Evolutionary conservation across 2,329 filamentous ascomycete species (phyloP).

Genomic region (Venturia carpophila): DNA sequence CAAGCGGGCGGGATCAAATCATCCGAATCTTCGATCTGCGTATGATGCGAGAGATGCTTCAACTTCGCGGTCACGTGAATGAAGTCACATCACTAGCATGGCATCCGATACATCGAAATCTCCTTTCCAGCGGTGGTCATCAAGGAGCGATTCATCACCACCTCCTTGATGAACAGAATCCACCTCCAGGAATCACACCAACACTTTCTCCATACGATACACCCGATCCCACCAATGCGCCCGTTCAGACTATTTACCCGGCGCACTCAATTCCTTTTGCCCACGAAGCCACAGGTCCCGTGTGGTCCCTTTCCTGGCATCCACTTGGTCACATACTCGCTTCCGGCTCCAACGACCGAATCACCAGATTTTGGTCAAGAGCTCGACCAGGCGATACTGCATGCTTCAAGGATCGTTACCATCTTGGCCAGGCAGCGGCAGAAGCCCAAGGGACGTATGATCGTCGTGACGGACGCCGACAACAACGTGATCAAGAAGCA

Average conservation of each 20-base stretch:
- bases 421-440: conserved; percentile 87
- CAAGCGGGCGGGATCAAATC: conserved; percentile 86
- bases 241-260: conserved; percentile 85
- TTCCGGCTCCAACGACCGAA: conserved; percentile 91
- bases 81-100: conserved; percentile 87
- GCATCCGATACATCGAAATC: conserved; percentile 85
- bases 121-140: conserved; percentile 83
- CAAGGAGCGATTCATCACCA: conserved; percentile 91
- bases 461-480: conserved; percentile 65
- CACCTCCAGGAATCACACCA: conserved; percentile 62
- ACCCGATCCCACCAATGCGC: conserved; percentile 67
- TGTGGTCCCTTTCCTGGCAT: conserved; percentile 98
- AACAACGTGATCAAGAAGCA: conserved; percentile 86
- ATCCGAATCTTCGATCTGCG: conserved; percentile 89
- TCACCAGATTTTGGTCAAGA: conserved; percentile 94
- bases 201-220: conserved; percentile 79
- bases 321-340: conserved; percentile 91
- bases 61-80: conserved; percentile 91
- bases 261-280: conserved; percentile 81
- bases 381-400: conserved; percentile 80
- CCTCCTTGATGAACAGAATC: conserved; percentile 89
- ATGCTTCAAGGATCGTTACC: conserved; percentile 82
- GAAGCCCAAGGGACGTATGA: conserved; percentile 95
- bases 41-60: conserved; percentile 96
- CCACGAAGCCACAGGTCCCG: conserved; percentile 71